Evolutionary conservation across 2,329 filamentous ascomycete genomes (phyloP).

Genomic region (Phaeosphaeriaceae sp.): DNA sequence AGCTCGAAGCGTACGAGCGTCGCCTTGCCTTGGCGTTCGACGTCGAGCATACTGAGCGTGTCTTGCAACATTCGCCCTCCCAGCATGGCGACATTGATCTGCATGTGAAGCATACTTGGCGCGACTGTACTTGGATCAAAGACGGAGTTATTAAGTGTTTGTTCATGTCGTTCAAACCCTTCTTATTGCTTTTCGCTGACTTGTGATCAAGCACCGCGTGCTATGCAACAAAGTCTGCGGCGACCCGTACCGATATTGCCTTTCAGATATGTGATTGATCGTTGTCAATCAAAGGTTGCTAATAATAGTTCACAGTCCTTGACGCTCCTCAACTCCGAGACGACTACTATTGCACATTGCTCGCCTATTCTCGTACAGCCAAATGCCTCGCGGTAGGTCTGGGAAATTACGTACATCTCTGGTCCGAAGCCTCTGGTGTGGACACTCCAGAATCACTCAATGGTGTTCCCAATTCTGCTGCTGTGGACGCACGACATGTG

Average conservation of each 20-base stretch:
- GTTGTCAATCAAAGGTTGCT: slow-evolving; percentile 23
- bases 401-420: slow-evolving; percentile 80
- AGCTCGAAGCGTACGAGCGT: slow-evolving; percentile 72
- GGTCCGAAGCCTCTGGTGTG: slow-evolving; percentile 80
- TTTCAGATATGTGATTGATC: slow-evolving; percentile 69
- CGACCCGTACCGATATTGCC: slow-evolving; percentile 70
- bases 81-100: slow-evolving; percentile 4
- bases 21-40: slow-evolving; percentile 81
- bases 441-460: slow-evolving; percentile 62
- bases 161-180: slow-evolving; percentile 19
- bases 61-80: slow-evolving; percentile 59
- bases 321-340: slow-evolving; percentile 90
- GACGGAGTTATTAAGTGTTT: slow-evolving; percentile 41
- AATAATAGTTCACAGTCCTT: slow-evolving; percentile 68
- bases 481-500: slow-evolving; percentile 58
- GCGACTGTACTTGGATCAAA: slow-evolving; percentile 50
- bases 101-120: slow-evolving; percentile 45
- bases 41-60: slow-evolving; percentile 72
- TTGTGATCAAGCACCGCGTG: slow-evolving; percentile 28
- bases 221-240: slow-evolving; percentile 31
- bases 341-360: slow-evolving; percentile 92
- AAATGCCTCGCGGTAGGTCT: slow-evolving; percentile 85
- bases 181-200: slow-evolving; percentile 24
- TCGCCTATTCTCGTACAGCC: slow-evolving; percentile 81
- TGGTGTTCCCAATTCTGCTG: slow-evolving; percentile 54